A percentile compares a stretch with the other conserved stretches of the same genome.
These are phyloP conservation scores for Prinsepia uniflora DNA, from an alignment of 306 rosid genomes.

Conservation along the genomic window DNA sequence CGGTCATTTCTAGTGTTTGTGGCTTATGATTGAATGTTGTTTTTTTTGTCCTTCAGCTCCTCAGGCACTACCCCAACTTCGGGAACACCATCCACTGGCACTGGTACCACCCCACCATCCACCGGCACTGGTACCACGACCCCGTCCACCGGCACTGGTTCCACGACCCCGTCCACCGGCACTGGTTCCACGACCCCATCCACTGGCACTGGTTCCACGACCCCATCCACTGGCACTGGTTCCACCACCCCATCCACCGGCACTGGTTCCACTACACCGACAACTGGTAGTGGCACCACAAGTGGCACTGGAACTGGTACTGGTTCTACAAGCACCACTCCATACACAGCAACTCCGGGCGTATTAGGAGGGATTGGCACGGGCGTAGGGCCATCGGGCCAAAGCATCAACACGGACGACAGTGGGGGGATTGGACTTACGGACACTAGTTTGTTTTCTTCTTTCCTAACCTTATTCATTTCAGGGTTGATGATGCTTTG, in stretches of 20 bases:
- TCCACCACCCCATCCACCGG: not conserved
- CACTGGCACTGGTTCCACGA: conserved; percentile 4
- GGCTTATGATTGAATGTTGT: not conserved
- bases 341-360: conserved; percentile 46
- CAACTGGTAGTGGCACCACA: not conserved
- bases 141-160: not conserved
- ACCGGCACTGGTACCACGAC: not conserved
- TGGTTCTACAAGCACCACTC: conserved; percentile 25
- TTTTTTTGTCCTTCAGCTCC: conserved; percentile 28
- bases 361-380: conserved; percentile 69
- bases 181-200: not conserved
- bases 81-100: conserved; percentile 19
- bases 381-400: conserved; percentile 69
- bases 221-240: conserved; percentile 19
- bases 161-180: conserved; percentile 8
- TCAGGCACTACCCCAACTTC: conserved; percentile 40
- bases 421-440: conserved; percentile 47
- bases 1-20: not conserved
- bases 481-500: conserved; percentile 52
- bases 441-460: conserved; percentile 20
- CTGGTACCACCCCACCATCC: conserved; percentile 9
- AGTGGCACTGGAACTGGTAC: conserved; percentile 35
- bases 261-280: conserved; percentile 5
- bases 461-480: conserved; percentile 27
- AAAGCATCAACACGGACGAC: conserved; percentile 61